These are phyloP conservation scores for Adansonia gregorii DNA, from an alignment of 441 rosid species.

Conservation along the genomic window DNA sequence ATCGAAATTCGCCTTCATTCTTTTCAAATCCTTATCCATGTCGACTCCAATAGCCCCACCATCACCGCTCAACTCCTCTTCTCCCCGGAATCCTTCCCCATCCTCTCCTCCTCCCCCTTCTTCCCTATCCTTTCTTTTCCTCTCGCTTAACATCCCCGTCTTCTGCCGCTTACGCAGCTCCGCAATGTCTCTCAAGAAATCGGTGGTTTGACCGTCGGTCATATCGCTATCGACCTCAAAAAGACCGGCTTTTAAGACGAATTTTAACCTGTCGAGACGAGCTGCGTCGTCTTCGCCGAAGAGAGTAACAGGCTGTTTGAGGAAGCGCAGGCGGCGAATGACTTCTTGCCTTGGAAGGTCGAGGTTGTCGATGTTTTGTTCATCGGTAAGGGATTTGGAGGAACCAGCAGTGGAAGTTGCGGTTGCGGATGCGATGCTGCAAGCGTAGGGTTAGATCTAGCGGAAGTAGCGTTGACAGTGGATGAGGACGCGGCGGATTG, in stretches of 20 bases:
- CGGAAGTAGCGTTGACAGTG: conserved; percentile 23
- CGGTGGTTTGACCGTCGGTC: conserved; percentile 77
- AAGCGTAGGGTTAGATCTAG: conserved; percentile 28
- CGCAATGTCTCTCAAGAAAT: conserved; percentile 66
- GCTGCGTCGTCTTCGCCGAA: conserved; percentile 71
- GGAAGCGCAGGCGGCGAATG: conserved; percentile 65
- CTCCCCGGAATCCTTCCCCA: conserved; percentile 53
- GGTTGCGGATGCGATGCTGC: conserved; percentile 31
- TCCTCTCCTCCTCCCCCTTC: conserved; percentile 52
- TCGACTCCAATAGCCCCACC: conserved; percentile 67
- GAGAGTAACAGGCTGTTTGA: conserved; percentile 69
- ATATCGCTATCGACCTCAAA: conserved; percentile 78
- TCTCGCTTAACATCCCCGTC: conserved; percentile 52
- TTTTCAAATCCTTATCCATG: conserved; percentile 60
- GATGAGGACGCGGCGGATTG: conserved; percentile 37
- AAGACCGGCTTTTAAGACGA: conserved; percentile 56
- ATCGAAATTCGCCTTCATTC: conserved; percentile 68
- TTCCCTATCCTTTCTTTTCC: conserved; percentile 62
- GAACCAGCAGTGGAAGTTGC: conserved; percentile 35
- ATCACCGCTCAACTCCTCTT: conserved; percentile 58
- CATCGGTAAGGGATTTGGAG: conserved; percentile 58
- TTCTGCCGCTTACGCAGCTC: conserved; percentile 73
- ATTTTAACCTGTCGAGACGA: conserved; percentile 62
- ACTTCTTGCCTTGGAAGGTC: conserved; percentile 68
- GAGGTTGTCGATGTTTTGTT: conserved; percentile 67